phyloP scores from a whole-genome alignment of 306 rosid genomes.

The Quercus bicolor region DNA sequence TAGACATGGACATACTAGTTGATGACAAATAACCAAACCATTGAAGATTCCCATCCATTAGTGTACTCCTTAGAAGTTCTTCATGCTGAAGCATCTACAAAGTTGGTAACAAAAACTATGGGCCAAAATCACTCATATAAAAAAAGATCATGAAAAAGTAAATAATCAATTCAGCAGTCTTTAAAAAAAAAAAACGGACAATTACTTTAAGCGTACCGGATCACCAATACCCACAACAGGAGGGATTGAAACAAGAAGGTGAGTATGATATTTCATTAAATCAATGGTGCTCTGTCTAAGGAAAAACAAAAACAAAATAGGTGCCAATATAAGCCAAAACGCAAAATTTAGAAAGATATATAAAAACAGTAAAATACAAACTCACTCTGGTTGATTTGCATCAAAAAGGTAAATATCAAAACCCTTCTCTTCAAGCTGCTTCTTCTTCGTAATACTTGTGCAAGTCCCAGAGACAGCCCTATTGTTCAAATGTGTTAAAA shows the following conservation, averaged over 20 bases:
- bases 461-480: conserved; percentile 81
- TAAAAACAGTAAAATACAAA: not conserved
- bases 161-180: conserved; percentile 4
- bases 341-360: not conserved
- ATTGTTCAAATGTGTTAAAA: not conserved
- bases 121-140: not conserved
- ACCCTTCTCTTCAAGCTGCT: conserved; percentile 61
- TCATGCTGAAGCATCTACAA: conserved; percentile 70
- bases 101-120: conserved; percentile 2
- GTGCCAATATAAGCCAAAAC: not conserved
- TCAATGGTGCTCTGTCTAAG: conserved; percentile 43
- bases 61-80: conserved; percentile 49
- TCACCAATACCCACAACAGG: conserved; percentile 59
- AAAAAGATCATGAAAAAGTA: conserved; percentile 11
- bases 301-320: conserved; percentile 20
- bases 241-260: conserved; percentile 75
- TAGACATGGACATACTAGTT: conserved; percentile 51
- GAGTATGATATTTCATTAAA: conserved; percentile 57
- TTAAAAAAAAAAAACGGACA: not conserved
- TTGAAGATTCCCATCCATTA: conserved; percentile 51
- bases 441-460: conserved; percentile 54
- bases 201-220: conserved; percentile 45
- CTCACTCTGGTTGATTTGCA: conserved; percentile 74
- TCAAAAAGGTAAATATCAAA: conserved; percentile 61
- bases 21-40: conserved; percentile 89